Base-by-base conservation (phyloP, 1,139 yeast species). In the Eremothecium gossypii region DNA sequence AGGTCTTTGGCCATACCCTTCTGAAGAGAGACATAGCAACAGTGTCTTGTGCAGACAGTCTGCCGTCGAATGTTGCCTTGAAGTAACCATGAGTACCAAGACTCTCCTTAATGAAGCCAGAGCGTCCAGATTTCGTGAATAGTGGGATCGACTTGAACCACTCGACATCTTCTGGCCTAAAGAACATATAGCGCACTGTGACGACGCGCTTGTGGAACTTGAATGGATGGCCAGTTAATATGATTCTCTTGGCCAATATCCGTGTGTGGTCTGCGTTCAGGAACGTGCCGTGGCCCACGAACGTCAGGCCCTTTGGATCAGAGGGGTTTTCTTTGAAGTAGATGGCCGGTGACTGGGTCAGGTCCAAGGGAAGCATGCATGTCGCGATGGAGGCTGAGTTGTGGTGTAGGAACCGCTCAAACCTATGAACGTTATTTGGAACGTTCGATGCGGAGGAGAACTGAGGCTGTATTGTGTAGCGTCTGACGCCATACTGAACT, bases 11-110 rank as follows among this genome's bases (percentile, higher is more conserved):
- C 96, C 96, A 93, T 46, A 83, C 81, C 57, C 98, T 79, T 67
- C 85, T 89, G 68, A 83, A 91, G 54, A 93, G 67, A 36, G 96
- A 81, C 97, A 93, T 86, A 28, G 89, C 96, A 36, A 91, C 79
- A 10, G 86, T 80, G 64, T 93, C 98, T 66, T 89, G 96, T 0
- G 96, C 84, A 38, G 85, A 77, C 55, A 93, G 70, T 57, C 81
- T 84, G 44, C 93, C 93, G 61, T 93, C 97, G 58, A 93, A 93
- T 14, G 85, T 83, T 17, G 96, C 96, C 68, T 93, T 93, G 73
- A 83, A 89, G 67, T 91, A 86, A 49, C 99, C 99, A 64, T 93
- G 98, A 2, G 98, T 93, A 67, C 99, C 99, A 67, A 93, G 73
- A 61, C 89, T 77, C 62, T 91, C 97, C 64, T 86, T 89, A 62